A percentile compares a stretch with the other conserved stretches of the same genome.
phyloP scores from a whole-genome alignment of 768 basidiomycete genomes.

The Xanthoconium purpureum region DNA sequence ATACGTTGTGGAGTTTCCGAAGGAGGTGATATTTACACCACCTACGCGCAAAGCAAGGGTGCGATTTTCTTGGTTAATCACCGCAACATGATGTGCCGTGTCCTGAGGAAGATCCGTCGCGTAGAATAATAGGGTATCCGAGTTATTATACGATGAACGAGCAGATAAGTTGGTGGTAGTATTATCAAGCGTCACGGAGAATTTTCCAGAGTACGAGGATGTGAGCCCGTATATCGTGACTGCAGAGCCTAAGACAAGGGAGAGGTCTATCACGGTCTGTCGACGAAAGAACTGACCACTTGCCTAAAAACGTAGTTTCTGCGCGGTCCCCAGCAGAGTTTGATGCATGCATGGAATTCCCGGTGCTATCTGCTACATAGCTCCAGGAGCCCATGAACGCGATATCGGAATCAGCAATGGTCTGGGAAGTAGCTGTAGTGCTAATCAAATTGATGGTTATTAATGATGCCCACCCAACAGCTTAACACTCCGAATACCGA shows the following conservation, averaged over 20 bases:
- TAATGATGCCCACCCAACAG: conserved; percentile 12
- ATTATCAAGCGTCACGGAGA: conserved; percentile 55
- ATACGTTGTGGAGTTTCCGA: conserved; percentile 35
- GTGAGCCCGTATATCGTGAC: conserved; percentile 59
- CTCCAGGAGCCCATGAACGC: conserved; percentile 59
- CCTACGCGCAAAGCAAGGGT: conserved; percentile 48
- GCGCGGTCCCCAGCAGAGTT: conserved; percentile 46
- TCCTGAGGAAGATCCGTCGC: conserved; percentile 56
- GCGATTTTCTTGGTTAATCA: conserved; percentile 55
- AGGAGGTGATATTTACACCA: conserved; percentile 49
- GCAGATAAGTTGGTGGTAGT: conserved; percentile 47
- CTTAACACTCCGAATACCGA: conserved; percentile 1
- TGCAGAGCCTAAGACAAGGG: conserved; percentile 48
- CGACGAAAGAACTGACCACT: conserved; percentile 19
- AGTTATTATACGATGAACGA: conserved; percentile 49
- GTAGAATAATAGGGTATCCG: conserved; percentile 59
- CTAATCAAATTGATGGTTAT: conserved; percentile 29
- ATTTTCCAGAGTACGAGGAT: conserved; percentile 55
- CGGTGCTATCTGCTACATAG: conserved; percentile 32
- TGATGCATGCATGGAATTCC: conserved; percentile 32
- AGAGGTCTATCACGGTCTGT: neutral
- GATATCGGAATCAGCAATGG: conserved; percentile 44
- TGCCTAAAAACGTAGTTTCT: conserved; percentile 45
- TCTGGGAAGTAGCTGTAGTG: conserved; percentile 34
- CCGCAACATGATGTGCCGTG: conserved; percentile 45